phyloP scores from a whole-genome alignment of 2,329 filamentous ascomycete genomes.

The Trichoderma sp. region DNA sequence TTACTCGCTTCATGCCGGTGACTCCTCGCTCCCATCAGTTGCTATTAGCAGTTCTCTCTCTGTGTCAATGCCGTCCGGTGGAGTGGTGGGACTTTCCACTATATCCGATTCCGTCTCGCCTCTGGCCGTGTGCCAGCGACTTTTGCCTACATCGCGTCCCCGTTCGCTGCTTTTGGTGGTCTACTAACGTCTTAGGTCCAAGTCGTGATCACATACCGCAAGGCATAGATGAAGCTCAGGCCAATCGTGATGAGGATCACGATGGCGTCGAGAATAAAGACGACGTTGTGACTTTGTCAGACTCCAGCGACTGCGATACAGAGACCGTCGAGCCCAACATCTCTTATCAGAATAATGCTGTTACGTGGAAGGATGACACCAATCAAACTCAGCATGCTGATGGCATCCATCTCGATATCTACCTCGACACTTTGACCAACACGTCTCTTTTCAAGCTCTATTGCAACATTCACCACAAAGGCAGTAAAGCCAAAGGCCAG shows the following conservation, averaged over 20 bases:
- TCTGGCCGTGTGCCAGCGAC: neutral
- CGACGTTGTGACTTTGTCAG: neutral
- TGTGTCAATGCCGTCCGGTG: neutral
- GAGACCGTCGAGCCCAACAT: neutral
- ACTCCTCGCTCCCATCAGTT: neutral
- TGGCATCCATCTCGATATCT: neutral
- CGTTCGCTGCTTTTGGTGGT: neutral
- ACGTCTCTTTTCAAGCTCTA: neutral
- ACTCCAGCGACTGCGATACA: neutral
- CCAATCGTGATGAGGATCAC: neutral
- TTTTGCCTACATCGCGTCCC: neutral
- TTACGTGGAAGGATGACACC: neutral
- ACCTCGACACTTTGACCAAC: neutral
- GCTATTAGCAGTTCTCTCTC: conserved; percentile 4
- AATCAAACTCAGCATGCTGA: neutral
- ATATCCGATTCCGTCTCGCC: neutral
- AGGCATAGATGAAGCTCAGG: neutral
- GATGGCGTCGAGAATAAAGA: neutral
- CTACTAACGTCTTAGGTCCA: neutral
- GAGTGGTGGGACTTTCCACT: conserved; percentile 7
- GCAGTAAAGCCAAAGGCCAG: neutral
- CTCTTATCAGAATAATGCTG: neutral
- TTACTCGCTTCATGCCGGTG: neutral
- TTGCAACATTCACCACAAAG: neutral
- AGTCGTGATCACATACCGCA: neutral